Base-by-base conservation (phyloP, 495 filamentous ascomycete genomes). In the Xylaria castorea region DNA sequence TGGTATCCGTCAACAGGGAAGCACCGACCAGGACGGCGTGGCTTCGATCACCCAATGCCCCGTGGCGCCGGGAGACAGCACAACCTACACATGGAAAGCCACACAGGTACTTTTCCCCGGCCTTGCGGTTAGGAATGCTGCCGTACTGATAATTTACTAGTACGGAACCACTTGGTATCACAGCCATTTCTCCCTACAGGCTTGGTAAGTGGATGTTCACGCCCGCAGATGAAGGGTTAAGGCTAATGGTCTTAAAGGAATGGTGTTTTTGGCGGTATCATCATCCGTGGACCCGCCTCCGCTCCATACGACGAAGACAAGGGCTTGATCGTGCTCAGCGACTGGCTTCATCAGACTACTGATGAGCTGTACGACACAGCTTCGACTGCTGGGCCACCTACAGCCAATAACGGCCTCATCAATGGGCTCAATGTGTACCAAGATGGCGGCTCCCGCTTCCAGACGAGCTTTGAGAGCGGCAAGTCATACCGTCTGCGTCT, bases 121-220 rank as follows among this genome's bases (percentile, higher is more conserved):
- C 12, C 34, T 64, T 61, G 36, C 20, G 25, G 6, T 50, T 34
- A 5, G 34, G 8, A 38, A 44, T 40, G 18, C 22, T 27, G 5
- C 27, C 30, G 25, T 53, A 30, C 60, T 70, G n/a, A 74, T 18
- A 30, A 53, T 22, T 50, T 7, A 16, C 1, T 78, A 83, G 65
- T 91, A 92, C 72, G 91, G 90, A 2, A 86, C 85, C 0, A 81
- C 85, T 7, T 92, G 89, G 89, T 92, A 91, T 68, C 90, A 91
- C 74, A 85, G 81, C 38, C 90, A 92, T 75, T 89, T 86, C 73
- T 83, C 82, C 14, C 77, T 86, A 20, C 89, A 92, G 73, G 85
- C 85, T 63, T 82, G 80, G 70, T 72, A 42, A 66, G 70, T 51
- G 38, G 20, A 66, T 18, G 27, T 3, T 16, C 42, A 44, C 30